Conservation (phyloP, 306 rosid species). For the Cucumis cinereus region DNA sequence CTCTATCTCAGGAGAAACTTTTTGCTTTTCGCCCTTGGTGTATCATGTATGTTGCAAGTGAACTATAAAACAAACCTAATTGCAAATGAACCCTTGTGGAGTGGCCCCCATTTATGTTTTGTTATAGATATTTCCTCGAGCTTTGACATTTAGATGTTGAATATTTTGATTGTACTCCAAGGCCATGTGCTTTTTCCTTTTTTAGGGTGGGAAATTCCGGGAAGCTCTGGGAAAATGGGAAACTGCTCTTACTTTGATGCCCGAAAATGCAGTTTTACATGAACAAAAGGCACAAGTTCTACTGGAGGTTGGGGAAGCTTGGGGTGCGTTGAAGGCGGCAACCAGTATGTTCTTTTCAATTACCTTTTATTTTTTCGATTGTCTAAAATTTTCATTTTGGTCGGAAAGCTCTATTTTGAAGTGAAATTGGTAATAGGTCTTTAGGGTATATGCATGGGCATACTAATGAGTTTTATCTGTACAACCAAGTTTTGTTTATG, state of each 20-base stretch:
- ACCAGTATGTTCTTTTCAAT: slow-evolving; percentile 34
- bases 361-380: neutral
- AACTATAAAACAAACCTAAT: neutral
- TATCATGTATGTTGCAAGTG: no score
- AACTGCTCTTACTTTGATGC: slow-evolving; percentile 63
- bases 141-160: neutral
- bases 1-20: neutral
- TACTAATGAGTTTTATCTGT: neutral
- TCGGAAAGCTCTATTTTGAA: neutral
- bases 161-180: neutral
- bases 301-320: slow-evolving; percentile 77
- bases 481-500: neutral
- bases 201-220: slow-evolving; percentile 59
- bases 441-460: neutral
- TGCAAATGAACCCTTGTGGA: neutral
- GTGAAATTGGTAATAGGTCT: neutral
- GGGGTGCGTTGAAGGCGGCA: slow-evolving; percentile 87
- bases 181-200: neutral
- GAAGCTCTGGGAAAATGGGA: slow-evolving; percentile 92
- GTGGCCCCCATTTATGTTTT: neutral
- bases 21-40: neutral
- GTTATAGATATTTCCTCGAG: neutral
- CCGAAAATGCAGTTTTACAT: slow-evolving; percentile 52
- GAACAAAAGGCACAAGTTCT: slow-evolving; percentile 87
- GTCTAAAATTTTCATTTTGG: neutral